Percentiles rank a stretch among this genome's conserved stretches.
phyloP scores from a whole-genome alignment of 768 basidiomycete species.

The Tylopilus felleus region DNA sequence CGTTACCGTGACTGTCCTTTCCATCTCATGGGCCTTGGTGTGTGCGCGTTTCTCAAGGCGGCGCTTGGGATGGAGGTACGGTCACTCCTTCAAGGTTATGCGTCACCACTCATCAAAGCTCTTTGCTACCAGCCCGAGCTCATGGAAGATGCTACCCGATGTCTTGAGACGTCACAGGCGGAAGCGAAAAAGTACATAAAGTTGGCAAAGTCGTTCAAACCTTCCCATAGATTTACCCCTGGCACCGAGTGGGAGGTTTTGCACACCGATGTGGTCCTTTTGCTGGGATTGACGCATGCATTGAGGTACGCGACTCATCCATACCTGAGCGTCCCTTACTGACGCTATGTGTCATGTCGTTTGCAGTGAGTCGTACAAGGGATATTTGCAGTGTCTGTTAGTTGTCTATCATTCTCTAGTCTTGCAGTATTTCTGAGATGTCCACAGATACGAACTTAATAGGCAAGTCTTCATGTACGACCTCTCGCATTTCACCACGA shows the following conservation, averaged over 20 bases:
- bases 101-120: neutral
- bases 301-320: constrained; percentile 46
- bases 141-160: constrained; percentile 59
- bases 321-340: constrained; percentile 1
- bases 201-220: constrained; percentile 32
- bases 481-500: constrained; percentile 14
- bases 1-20: constrained; percentile 52
- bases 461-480: constrained; percentile 37
- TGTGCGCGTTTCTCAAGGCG: constrained; percentile 72
- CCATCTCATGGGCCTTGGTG: constrained; percentile 69
- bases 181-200: constrained; percentile 53
- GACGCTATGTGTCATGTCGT: neutral
- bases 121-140: constrained; percentile 43
- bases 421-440: constrained; percentile 10
- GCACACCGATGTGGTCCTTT: constrained; percentile 66
- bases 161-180: constrained; percentile 57
- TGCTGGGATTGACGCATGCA: constrained; percentile 69
- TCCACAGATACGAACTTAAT: constrained; percentile 47
- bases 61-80: constrained; percentile 76
- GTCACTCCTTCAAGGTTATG: neutral
- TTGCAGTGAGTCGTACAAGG: constrained; percentile 71
- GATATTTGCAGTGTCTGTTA: constrained; percentile 76
- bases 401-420: constrained; percentile 16
- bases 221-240: constrained; percentile 45
- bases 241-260: constrained; percentile 78